These are phyloP conservation scores for Rhizomucor pusillus DNA, from an alignment of 371 early-diverging fungal species.

Conservation along the genomic window DNA sequence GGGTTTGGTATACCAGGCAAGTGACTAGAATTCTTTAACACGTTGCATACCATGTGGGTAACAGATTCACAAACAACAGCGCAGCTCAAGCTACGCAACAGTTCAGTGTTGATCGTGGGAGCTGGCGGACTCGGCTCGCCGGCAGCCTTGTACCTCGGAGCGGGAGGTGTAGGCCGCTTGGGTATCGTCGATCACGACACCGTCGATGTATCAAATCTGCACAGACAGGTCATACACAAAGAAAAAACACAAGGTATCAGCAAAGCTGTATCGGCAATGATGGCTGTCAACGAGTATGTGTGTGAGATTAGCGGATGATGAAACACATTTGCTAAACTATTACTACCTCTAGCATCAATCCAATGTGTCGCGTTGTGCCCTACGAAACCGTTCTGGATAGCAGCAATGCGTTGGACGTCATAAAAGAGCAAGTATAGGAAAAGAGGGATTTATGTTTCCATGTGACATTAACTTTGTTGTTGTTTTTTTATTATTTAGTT, in stretches of 20 bases:
- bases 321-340: not conserved
- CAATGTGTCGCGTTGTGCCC: conserved; percentile 50
- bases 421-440: conserved; percentile 31
- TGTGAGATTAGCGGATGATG: not conserved
- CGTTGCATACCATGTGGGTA: not conserved
- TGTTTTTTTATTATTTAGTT: too few relatives aligned
- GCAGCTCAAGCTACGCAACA: conserved; percentile 76
- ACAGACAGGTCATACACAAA: conserved; percentile 94
- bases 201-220: conserved; percentile 95
- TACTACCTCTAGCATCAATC: conserved; percentile 43
- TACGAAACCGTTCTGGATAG: conserved; percentile 63
- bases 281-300: conserved; percentile 56
- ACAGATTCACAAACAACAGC: conserved; percentile 39
- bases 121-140: conserved; percentile 98
- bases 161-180: conserved; percentile 88
- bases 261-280: conserved; percentile 83
- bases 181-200: conserved; percentile 97
- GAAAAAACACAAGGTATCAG: conserved; percentile 70
- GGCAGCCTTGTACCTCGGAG: conserved; percentile 86
- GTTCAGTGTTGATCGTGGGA: conserved; percentile 90
- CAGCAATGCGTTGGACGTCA: conserved; percentile 63
- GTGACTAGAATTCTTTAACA: not conserved
- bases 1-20: conserved; percentile 79
- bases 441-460: not conserved
- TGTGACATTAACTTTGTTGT: too few relatives aligned